These are phyloP conservation scores for Hanseniaspora thailandica DNA, from an alignment of 805 yeast species.

Conservation along the genomic window DNA sequence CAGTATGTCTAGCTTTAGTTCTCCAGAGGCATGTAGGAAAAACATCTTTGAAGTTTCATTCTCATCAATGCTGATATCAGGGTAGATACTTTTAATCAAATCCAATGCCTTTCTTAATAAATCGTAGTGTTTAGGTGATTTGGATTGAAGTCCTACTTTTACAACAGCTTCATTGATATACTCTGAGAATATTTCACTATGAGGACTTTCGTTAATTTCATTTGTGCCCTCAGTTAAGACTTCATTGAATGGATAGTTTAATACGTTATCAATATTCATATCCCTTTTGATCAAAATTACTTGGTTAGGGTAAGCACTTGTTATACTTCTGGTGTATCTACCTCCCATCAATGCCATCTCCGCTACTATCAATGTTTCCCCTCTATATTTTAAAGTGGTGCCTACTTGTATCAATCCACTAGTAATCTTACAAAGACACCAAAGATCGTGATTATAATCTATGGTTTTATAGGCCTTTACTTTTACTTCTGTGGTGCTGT, in stretches of 20 bases:
- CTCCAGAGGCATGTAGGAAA: slow-evolving; percentile 72
- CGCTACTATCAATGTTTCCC: background rate
- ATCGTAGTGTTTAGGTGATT: slow-evolving; percentile 66
- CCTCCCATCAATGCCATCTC: slow-evolving; percentile 38
- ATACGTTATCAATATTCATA: slow-evolving; percentile 38
- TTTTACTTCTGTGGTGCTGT: background rate
- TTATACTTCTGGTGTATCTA: slow-evolving; percentile 49
- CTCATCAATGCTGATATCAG: slow-evolving; percentile 54
- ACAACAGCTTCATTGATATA: slow-evolving; percentile 48
- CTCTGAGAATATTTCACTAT: slow-evolving; percentile 14
- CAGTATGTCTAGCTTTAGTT: slow-evolving; percentile 71
- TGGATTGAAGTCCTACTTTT: slow-evolving; percentile 75
- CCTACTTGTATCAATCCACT: slow-evolving; percentile 48
- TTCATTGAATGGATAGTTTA: slow-evolving; percentile 22
- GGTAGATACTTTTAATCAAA: slow-evolving; percentile 48
- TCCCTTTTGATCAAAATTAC: slow-evolving; percentile 58
- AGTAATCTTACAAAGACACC: slow-evolving; percentile 49
- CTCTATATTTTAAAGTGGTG: slow-evolving; percentile 17
- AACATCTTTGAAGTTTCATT: slow-evolving; percentile 80
- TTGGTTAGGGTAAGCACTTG: slow-evolving; percentile 50
- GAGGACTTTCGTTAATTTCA: background rate
- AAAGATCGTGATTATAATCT: slow-evolving; percentile 42
- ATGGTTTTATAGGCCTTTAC: slow-evolving; percentile 43
- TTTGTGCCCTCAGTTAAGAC: background rate
- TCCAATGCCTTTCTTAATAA: slow-evolving; percentile 59